Evolutionary conservation across 1,139 yeast species (phyloP), one percentile per base, ranked within the genome.

Genomic region (Meyerozyma athensensis): DNA sequence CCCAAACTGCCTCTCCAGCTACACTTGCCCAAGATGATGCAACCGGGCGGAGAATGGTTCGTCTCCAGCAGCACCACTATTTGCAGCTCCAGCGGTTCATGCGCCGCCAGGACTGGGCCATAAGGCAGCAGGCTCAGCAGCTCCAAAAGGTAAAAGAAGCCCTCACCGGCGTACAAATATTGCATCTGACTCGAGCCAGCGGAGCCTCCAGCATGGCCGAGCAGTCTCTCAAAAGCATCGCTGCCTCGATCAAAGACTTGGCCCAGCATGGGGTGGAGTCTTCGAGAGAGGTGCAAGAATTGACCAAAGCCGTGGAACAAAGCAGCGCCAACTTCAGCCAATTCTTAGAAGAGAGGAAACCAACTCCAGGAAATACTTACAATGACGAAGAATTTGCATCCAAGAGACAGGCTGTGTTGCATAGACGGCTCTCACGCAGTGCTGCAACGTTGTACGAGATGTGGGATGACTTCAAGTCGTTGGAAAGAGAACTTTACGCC

Each of bases 391-490:
- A 30, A 17, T 12, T n/a, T 10, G 22, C 30, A 14, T n/a, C 28
- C 28, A 24, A 24, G 14, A 43, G 65, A 18, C 54, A 54, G 30
- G 43, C 52, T 4, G 60, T 58, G 3, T 42, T 63, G 30, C 45
- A 50, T 28, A 42, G 64, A 32, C 45, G 66, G 37, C 52, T 62
- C 17, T 61, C 66, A 2, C 39, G 68, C 34, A 66, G 61, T 39
- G 66, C 67, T 1, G 47, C 56, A 10, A 58, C 63, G 7, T 45
- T 63, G 13, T 61, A 53, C 41, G 68, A 63, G 43, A 61, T 63
- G 68, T 63, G 69, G 69, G 65, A 63, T 40, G 69, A 63, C 41
- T 63, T 60, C 41, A 63, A 62, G 38, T 52, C 58, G 7, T 43
- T 62, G 19, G 68, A 63, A 36, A 44, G 48, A 34, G 63, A 53